Percentiles rank a stretch among this genome's conserved stretches.
Evolutionary conservation across 2,329 filamentous ascomycete species (phyloP).

Genomic region (Chaetomiaceae sp.): DNA sequence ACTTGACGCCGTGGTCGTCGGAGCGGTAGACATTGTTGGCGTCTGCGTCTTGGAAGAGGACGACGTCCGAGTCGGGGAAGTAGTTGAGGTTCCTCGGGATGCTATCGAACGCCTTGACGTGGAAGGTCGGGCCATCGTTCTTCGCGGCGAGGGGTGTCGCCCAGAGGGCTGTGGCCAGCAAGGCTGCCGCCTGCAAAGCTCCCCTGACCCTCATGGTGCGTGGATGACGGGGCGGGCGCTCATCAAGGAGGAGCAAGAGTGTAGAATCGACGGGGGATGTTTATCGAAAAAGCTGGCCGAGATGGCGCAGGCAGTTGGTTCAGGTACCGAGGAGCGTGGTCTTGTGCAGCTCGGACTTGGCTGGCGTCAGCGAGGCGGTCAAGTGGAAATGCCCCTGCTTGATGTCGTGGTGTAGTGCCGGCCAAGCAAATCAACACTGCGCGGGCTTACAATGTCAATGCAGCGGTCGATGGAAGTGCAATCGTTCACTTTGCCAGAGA

Average conservation of each 20-base stretch:
- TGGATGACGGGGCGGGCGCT: constrained; percentile 31
- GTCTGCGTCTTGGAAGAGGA: constrained; percentile 67
- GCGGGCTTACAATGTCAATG: background rate
- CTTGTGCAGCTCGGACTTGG: background rate
- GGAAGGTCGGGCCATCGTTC: constrained; percentile 62
- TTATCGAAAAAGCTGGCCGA: background rate
- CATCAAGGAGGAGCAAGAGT: constrained; percentile 37
- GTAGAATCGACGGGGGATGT: background rate
- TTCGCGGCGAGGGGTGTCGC: constrained; percentile 45
- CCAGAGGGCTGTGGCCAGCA: constrained; percentile 47
- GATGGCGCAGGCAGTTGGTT: background rate
- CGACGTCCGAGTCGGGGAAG: constrained; percentile 82
- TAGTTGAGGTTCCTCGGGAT: constrained; percentile 71
- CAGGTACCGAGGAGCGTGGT: background rate
- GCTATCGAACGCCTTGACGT: constrained; percentile 60
- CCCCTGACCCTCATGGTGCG: constrained; percentile 53
- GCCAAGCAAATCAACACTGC: too few relatives aligned
- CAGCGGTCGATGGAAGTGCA: background rate
- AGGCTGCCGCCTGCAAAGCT: constrained; percentile 43
- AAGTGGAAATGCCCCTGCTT: background rate
- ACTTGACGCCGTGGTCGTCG: constrained; percentile 72
- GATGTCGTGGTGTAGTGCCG: background rate
- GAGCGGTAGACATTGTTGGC: constrained; percentile 70
- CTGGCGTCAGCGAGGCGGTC: background rate
- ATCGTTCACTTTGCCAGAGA: background rate